Evolutionary conservation across 2,329 filamentous ascomycete genomes (phyloP), one percentile per base, ranked within the genome.

Genomic region (Graphium sp.): DNA sequence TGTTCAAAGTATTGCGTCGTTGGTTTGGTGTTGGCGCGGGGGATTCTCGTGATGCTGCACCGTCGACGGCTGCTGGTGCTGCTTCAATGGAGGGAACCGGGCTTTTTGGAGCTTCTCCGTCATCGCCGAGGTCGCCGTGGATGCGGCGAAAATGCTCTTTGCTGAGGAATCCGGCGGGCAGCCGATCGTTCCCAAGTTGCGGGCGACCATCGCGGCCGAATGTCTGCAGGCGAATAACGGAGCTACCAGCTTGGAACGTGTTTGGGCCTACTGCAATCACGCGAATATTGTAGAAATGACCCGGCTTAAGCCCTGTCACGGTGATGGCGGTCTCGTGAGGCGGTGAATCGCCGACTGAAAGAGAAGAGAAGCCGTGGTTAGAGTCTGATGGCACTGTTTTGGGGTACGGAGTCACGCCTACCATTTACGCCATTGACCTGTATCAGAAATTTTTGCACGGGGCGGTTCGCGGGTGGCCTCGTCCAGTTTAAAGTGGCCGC

Each of bases 401-500:
- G 21, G 21, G 7, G 21, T 18, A 10, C 6, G 21, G 15, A 18
- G 18, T 8, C 4, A 18, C 10, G 52, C 72, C 50, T 53, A 89
- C 82, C 81, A 56, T 83, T 82, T 24, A 87, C 75, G 23, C 87
- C 87, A 51, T 98, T 95, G 38, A 98, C 75, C 48, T 92, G 82
- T 29, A 98, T 82, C 25, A 87, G 66, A 46, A 92, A 89, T 53
- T 85, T 91, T 30, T 83, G 67, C 30, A 91, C 79, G 3, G 79
- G 66, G 22, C 68, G 63, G 36, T 66, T 69, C 24, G 56, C 50
- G 3, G 61, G 68, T 1, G 81, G 76, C 34, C 75, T 69, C 35
- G 84, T 82, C 89, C 89, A 98, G 49, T 85, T 84, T 24, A 98
- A 63, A 18, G 85, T 80, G 18, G 91, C 80, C 32, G 84, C 81